Percentiles rank a stretch among this genome's conserved stretches.
phyloP scores from a whole-genome alignment of 1,284 basidiomycete genomes.

The Apiotrichum laibachii region DNA sequence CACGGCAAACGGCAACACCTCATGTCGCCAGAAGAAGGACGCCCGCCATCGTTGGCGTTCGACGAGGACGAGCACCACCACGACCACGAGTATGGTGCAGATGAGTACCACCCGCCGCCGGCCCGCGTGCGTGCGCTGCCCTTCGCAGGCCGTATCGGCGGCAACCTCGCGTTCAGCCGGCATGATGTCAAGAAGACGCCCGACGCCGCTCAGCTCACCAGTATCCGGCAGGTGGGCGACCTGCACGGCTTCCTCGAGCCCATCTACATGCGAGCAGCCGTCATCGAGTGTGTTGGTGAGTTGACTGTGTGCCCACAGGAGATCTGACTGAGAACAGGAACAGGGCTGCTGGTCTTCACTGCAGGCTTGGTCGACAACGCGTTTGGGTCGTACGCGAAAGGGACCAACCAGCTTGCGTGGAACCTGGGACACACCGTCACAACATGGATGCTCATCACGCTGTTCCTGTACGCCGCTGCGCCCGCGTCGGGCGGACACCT shows the following conservation, averaged over 20 bases:
- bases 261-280: constrained; percentile 5
- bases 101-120: no score
- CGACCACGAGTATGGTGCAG: no score
- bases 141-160: constrained; percentile 10
- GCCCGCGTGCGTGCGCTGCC: not conserved
- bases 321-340: not conserved
- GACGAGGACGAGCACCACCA: no score
- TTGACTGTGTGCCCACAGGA: no score
- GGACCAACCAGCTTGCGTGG: not conserved
- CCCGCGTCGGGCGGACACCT: constrained; percentile 5
- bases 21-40: no score
- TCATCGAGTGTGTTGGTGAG: constrained; percentile 5
- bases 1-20: no score
- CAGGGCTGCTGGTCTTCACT: not conserved
- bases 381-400: no score
- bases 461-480: constrained; percentile 4
- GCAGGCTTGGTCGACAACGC: not conserved
- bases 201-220: constrained; percentile 3
- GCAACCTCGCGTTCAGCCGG: constrained; percentile 6
- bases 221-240: not conserved
- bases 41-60: no score
- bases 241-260: constrained; percentile 2
- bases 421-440: not conserved
- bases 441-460: not conserved
- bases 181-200: not conserved